Base-by-base conservation (phyloP, 116 monocot species). In the Zostera marina region DNA sequence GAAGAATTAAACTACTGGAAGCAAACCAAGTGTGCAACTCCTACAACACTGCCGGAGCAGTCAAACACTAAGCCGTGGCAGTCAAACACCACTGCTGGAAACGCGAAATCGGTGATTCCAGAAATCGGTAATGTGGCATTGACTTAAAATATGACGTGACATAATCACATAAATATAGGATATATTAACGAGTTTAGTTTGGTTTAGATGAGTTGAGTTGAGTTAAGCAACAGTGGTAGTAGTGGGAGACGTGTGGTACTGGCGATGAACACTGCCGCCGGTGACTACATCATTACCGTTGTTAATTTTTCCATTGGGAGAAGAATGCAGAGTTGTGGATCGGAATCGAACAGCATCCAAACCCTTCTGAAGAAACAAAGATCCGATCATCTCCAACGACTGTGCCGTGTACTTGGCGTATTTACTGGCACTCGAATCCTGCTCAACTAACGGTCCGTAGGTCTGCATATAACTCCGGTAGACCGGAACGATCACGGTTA, bases 391-490 rank as follows among this genome's bases (percentile, higher is more conserved):
- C 71, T 94, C 94, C 63, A 94, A 56, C 20, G 68, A 63, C 44
- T 88, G 77, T 8, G 71, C 75, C 0, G 81, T 77, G 59, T 84
- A 88, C 76, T 88, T 94, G 21, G 66, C 82, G 66, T 94, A 94
- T 61, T 84, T 94, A 44, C 75, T 82, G 5, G 83, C 68, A 73
- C 87, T 92, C 0, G 70, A 81, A 71, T 84, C 94, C 58, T 94
- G 94, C 62, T 88, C 94, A 41, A 94, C 94, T 47, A 94, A 61
- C 54, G 94, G 94, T 4, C 88, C 94, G 56, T 94, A 94, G 54
- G 77, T 84, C 73, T 94, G 94, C 84, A 94, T 88, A 52, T 75
- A 94, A 58, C 84, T 94, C 55, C 84, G 62, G 64, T 94, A 94
- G 11, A 68, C 73, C 0, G 94, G 94, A 54, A 94, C 82, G 0